phyloP scores from a whole-genome alignment of 495 filamentous ascomycete genomes.

The Parmelia sp. region DNA sequence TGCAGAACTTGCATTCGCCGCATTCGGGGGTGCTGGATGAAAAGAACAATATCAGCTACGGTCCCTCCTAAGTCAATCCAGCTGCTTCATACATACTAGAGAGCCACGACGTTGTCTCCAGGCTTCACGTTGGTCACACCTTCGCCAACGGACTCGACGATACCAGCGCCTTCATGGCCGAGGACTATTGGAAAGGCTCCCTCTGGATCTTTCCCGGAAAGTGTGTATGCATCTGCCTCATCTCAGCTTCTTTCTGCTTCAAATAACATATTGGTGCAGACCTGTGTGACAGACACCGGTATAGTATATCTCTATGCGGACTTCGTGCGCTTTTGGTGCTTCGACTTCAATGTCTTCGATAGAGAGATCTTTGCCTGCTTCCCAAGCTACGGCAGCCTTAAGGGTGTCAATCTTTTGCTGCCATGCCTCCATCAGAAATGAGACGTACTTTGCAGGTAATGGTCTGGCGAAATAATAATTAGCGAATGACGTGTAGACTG shows the following conservation, averaged over 20 bases:
- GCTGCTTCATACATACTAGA: slow-evolving; percentile 63
- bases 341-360: slow-evolving; percentile 89
- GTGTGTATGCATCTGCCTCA: slow-evolving; percentile 82
- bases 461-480: slow-evolving; percentile 42
- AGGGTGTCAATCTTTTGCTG: slow-evolving; percentile 3
- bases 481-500: slow-evolving; percentile 20
- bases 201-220: slow-evolving; percentile 97
- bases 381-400: slow-evolving; percentile 94
- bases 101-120: slow-evolving; percentile 89
- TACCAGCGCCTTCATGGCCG: slow-evolving; percentile 93
- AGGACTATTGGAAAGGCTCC: slow-evolving; percentile 95
- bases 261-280: slow-evolving; percentile 33
- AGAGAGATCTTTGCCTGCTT: slow-evolving; percentile 78
- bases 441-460: slow-evolving; percentile 65
- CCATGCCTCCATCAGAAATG: slow-evolving; percentile 8
- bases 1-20: slow-evolving; percentile 98
- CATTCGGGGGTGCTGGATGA: slow-evolving; percentile 82
- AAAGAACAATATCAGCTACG: slow-evolving; percentile 15
- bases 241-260: slow-evolving; percentile 12
- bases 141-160: slow-evolving; percentile 95
- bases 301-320: slow-evolving; percentile 92
- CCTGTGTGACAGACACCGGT: slow-evolving; percentile 98
- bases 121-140: slow-evolving; percentile 89
- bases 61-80: neutral
- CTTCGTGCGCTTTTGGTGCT: slow-evolving; percentile 89